Percentiles rank a stretch among this genome's conserved stretches.
Conservation (phyloP, 2,329 filamentous ascomycete genomes). For the Colletotrichum sidae region DNA sequence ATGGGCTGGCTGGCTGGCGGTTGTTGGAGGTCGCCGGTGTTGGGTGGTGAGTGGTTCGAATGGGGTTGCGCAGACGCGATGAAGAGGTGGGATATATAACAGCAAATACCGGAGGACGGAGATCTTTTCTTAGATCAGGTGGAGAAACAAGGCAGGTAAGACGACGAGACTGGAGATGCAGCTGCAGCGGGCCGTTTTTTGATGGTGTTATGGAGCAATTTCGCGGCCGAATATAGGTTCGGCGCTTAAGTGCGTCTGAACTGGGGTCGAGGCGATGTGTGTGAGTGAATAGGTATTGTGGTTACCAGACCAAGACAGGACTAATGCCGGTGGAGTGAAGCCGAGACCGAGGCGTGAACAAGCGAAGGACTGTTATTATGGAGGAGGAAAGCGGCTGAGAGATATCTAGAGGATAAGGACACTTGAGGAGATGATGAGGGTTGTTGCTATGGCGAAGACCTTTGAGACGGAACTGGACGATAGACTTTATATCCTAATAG, state of each 20-base stretch:
- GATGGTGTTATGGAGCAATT: slow-evolving; percentile 28
- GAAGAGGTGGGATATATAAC: slow-evolving; percentile 24
- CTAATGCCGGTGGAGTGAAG: slow-evolving; percentile 32
- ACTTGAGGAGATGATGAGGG: neutral
- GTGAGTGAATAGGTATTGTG: neutral
- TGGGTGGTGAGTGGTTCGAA: slow-evolving; percentile 4
- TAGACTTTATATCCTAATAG: slow-evolving; percentile 29
- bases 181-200: slow-evolving; percentile 28
- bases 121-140: slow-evolving; percentile 34
- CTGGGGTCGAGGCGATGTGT: neutral
- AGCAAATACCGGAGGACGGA: slow-evolving; percentile 25
- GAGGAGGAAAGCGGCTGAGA: neutral
- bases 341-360: slow-evolving; percentile 8
- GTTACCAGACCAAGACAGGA: slow-evolving; percentile 26
- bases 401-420: slow-evolving; percentile 9
- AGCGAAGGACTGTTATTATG: neutral
- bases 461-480: slow-evolving; percentile 8
- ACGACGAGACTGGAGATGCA: neutral
- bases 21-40: slow-evolving; percentile 15
- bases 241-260: slow-evolving; percentile 33
- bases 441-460: no score
- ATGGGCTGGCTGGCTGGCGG: slow-evolving; percentile 7
- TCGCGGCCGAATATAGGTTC: slow-evolving; percentile 32
- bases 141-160: slow-evolving; percentile 12
- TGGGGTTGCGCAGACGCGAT: slow-evolving; percentile 2